phyloP scores from a whole-genome alignment of 2,329 filamentous ascomycete genomes.

The Monilinia fructicola region DNA sequence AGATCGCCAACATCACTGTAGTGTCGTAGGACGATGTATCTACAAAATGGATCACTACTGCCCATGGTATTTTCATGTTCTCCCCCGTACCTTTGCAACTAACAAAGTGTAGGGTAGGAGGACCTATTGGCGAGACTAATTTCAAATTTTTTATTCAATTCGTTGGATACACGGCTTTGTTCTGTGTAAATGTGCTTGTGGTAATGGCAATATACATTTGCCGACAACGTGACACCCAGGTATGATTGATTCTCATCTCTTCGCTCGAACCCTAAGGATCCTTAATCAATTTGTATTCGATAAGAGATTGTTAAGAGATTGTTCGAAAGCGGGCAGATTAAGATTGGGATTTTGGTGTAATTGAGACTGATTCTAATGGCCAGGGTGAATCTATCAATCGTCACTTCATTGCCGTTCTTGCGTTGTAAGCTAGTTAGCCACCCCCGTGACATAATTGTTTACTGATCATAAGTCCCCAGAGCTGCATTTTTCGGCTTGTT shows the following conservation, averaged over 20 bases:
- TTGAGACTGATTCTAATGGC: conserved; percentile 5
- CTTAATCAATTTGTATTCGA: neutral
- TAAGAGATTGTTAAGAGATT: neutral
- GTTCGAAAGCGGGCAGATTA: neutral
- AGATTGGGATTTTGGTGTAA: neutral
- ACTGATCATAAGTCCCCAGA: conserved; percentile 34
- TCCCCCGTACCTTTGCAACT: conserved; percentile 4
- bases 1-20: conserved; percentile 83
- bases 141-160: conserved; percentile 96
- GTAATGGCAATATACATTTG: conserved; percentile 62
- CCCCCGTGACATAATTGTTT: conserved; percentile 15
- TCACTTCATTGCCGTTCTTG: conserved; percentile 66
- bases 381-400: conserved; percentile 47
- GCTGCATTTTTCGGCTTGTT: conserved; percentile 78
- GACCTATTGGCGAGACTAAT: conserved; percentile 80
- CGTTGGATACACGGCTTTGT: conserved; percentile 68
- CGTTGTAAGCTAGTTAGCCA: conserved; percentile 49
- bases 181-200: conserved; percentile 63
- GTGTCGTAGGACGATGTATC: conserved; percentile 49
- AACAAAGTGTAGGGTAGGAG: conserved; percentile 67
- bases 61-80: conserved; percentile 58
- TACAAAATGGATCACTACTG: conserved; percentile 89
- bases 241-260: conserved; percentile 25
- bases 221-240: conserved; percentile 44
- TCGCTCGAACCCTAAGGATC: neutral